phyloP scores from a whole-genome alignment of 768 basidiomycete species.

The Russula virescens region DNA sequence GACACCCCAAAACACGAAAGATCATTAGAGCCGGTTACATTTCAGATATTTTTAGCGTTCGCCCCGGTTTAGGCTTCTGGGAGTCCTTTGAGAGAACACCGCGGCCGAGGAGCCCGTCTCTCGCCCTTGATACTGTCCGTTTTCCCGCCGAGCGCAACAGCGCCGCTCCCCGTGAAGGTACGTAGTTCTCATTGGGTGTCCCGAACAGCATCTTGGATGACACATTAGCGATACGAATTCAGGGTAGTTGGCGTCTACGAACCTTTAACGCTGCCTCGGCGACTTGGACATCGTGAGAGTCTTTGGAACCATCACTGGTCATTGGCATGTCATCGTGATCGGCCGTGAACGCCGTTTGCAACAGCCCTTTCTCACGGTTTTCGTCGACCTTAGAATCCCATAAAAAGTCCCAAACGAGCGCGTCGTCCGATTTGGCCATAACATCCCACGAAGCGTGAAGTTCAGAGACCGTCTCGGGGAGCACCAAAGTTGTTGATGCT shows the following conservation, averaged over 20 bases:
- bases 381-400: conserved; percentile 71
- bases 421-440: conserved; percentile 36
- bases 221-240: not conserved
- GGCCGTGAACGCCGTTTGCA: conserved; percentile 50
- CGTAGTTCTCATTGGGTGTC: conserved; percentile 63
- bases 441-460: conserved; percentile 47
- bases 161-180: conserved; percentile 49
- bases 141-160: conserved; percentile 57
- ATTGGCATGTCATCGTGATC: conserved; percentile 38
- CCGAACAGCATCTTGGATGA: conserved; percentile 70
- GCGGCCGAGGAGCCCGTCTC: conserved; percentile 53
- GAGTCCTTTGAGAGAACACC: conserved; percentile 67
- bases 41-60: conserved; percentile 73
- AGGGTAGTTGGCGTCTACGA: not conserved
- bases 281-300: conserved; percentile 40
- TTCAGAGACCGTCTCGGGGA: conserved; percentile 42
- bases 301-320: conserved; percentile 23
- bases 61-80: conserved; percentile 60
- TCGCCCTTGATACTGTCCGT: conserved; percentile 48
- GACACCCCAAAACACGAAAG: not conserved
- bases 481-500: conserved; percentile 30
- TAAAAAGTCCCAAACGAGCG: conserved; percentile 64
- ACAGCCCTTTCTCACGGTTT: conserved; percentile 62
- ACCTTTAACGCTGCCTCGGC: conserved; percentile 76
- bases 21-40: conserved; percentile 34